Evolutionary conservation across 169 alveolate genomes (phyloP).

Genomic region (Pseudocohnilembus persalinus): DNA sequence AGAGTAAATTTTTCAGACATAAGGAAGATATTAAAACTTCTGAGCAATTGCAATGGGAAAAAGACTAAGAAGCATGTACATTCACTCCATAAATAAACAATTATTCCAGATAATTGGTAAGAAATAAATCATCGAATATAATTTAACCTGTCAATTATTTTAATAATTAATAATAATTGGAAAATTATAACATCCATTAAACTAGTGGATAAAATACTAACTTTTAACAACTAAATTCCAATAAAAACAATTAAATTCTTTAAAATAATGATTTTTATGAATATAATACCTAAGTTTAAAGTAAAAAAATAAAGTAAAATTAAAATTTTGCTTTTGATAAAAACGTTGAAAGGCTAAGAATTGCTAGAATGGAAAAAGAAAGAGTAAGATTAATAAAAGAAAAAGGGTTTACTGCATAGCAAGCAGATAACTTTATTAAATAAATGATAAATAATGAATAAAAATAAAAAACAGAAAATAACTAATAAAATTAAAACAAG

Average conservation of each 20-base stretch:
- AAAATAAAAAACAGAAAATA: too few relatives aligned
- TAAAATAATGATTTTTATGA: neutral
- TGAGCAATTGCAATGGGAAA: constrained; percentile 11
- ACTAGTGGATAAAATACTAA: neutral
- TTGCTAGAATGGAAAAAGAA: neutral
- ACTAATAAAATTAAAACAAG: neutral
- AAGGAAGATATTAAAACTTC: constrained; percentile 1
- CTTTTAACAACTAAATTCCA: neutral
- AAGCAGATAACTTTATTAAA: neutral
- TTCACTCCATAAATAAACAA: constrained; percentile 11
- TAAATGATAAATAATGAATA: too few relatives aligned
- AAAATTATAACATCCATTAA: neutral
- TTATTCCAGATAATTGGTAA: neutral
- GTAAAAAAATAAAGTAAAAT: neutral
- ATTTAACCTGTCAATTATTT: too few relatives aligned
- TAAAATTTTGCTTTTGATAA: neutral
- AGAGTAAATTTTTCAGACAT: too few relatives aligned
- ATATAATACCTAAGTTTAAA: neutral
- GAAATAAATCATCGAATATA: too few relatives aligned
- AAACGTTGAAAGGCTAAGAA: neutral
- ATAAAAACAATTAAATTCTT: neutral
- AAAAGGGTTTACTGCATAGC: neutral
- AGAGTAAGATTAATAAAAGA: neutral
- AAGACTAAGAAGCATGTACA: constrained; percentile 11
- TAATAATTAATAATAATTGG: too few relatives aligned